These are phyloP conservation scores for Aspergillus fumigatiaffinis DNA, from an alignment of 2,329 filamentous ascomycete species.

Conservation along the genomic window DNA sequence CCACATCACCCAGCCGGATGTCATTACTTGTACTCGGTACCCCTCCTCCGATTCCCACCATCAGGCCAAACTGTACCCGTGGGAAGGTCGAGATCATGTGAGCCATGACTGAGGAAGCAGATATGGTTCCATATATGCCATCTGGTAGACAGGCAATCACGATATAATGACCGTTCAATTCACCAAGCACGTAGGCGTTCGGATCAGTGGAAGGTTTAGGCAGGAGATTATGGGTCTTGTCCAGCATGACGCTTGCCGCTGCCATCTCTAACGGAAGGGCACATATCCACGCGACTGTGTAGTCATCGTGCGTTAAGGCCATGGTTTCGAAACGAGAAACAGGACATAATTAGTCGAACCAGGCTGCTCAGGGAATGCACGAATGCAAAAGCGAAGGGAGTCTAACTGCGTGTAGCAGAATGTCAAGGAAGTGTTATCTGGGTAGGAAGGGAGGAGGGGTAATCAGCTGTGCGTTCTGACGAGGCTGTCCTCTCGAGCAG, in stretches of 20 bases:
- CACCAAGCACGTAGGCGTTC: slow-evolving; percentile 15
- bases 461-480: too few relatives aligned
- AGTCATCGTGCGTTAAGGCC: slow-evolving; percentile 3
- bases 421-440: too few relatives aligned
- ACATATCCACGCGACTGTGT: slow-evolving; percentile 15
- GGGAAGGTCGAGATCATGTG: neutral
- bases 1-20: slow-evolving; percentile 21
- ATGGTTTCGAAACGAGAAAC: too few relatives aligned
- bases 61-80: slow-evolving; percentile 2
- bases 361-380: too few relatives aligned
- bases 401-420: too few relatives aligned
- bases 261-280: slow-evolving; percentile 13
- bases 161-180: slow-evolving; percentile 13
- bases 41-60: slow-evolving; percentile 14
- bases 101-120: neutral
- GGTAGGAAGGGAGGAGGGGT: too few relatives aligned
- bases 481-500: too few relatives aligned
- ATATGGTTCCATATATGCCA: slow-evolving; percentile 4
- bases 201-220: slow-evolving; percentile 1
- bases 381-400: too few relatives aligned
- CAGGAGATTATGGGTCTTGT: slow-evolving; percentile 1
- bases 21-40: slow-evolving; percentile 5
- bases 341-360: too few relatives aligned
- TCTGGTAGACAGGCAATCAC: slow-evolving; percentile 15
- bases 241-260: slow-evolving; percentile 14